Evolutionary conservation across 805 yeast genomes (phyloP).

Genomic region (Candida maris): DNA sequence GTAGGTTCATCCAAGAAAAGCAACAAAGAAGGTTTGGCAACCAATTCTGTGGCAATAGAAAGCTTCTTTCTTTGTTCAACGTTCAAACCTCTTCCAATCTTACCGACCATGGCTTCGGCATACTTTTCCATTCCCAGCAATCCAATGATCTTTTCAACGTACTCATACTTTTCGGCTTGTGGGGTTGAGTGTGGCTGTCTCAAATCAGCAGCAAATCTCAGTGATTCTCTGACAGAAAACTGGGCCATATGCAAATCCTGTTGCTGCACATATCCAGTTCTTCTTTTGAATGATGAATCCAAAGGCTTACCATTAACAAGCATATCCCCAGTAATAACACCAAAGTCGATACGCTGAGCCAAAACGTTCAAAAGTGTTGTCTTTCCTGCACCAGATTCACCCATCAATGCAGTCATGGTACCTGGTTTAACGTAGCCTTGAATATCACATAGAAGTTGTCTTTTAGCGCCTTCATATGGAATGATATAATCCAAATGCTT

Average conservation of each 20-base stretch:
- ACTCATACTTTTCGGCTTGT: conserved; percentile 37
- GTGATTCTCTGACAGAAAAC: conserved; percentile 49
- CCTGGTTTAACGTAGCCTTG: conserved; percentile 50
- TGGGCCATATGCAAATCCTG: conserved; percentile 51
- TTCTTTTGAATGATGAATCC: conserved; percentile 48
- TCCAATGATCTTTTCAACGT: conserved; percentile 40
- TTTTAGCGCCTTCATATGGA: conserved; percentile 41
- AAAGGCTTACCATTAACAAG: conserved; percentile 50
- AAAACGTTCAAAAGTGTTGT: conserved; percentile 52
- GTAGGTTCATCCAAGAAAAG: conserved; percentile 59
- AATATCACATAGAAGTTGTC: conserved; percentile 40
- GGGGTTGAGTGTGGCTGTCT: conserved; percentile 41
- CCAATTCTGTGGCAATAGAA: conserved; percentile 53
- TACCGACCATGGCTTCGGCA: conserved; percentile 50
- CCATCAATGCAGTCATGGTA: conserved; percentile 56
- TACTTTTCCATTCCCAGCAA: conserved; percentile 40
- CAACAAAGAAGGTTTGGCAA: conserved; percentile 50
- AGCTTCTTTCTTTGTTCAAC: conserved; percentile 53
- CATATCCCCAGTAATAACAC: conserved; percentile 54
- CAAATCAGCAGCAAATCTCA: conserved; percentile 47
- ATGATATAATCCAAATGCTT: conserved; percentile 55
- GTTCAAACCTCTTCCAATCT: conserved; percentile 45
- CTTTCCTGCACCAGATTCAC: conserved; percentile 63
- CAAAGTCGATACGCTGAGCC: conserved; percentile 49
- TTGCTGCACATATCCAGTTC: conserved; percentile 55